Evolutionary conservation across 2,329 filamentous ascomycete genomes (phyloP).

Genomic region (Pezizomycotina sp.): DNA sequence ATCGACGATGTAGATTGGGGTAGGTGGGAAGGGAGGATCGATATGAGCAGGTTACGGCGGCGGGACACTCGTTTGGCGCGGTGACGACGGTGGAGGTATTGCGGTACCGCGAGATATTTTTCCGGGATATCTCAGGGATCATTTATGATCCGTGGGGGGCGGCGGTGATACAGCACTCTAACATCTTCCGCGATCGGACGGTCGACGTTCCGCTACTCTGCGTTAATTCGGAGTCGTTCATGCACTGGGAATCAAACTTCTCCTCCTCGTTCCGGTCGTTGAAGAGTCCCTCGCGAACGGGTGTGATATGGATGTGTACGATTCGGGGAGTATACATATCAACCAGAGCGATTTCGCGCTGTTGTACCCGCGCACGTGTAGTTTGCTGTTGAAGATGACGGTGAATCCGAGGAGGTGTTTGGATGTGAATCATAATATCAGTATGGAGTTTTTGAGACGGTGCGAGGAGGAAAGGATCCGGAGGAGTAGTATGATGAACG

Average conservation of each 20-base stretch:
- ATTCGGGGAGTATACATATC: conserved; percentile 45
- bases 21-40: conserved; percentile 41
- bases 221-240: conserved; percentile 52
- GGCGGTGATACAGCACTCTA: conserved; percentile 33
- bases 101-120: conserved; percentile 35
- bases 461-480: no score
- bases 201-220: conserved; percentile 42
- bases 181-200: conserved; percentile 33
- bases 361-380: conserved; percentile 43
- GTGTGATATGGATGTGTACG: conserved; percentile 36
- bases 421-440: conserved; percentile 45
- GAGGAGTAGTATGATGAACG: no score
- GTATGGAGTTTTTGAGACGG: conserved; percentile 43
- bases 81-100: conserved; percentile 47
- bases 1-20: conserved; percentile 37
- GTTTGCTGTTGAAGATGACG: conserved; percentile 44
- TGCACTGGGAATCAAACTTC: conserved; percentile 52
- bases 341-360: conserved; percentile 51
- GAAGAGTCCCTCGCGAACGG: conserved; percentile 38
- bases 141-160: conserved; percentile 50
- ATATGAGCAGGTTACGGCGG: conserved; percentile 41
- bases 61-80: conserved; percentile 52
- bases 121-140: conserved; percentile 42
- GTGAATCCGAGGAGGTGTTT: conserved; percentile 47
- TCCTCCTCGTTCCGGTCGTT: conserved; percentile 41